Conservation (phyloP, 2,329 filamentous ascomycete species). For the Simplicillium aogashimaense region DNA sequence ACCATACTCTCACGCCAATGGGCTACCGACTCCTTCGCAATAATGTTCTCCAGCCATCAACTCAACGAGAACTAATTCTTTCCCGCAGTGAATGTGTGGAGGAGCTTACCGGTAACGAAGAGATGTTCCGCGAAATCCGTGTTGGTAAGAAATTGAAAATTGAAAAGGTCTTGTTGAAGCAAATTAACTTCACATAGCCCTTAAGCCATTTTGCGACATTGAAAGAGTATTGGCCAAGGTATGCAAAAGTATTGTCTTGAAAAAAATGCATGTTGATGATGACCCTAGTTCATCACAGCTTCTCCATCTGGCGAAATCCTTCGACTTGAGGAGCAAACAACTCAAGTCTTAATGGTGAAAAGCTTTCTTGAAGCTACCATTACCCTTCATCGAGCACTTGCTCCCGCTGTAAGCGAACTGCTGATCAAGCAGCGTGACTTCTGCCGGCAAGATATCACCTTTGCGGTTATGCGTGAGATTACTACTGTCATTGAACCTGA, state of each 20-base stretch:
- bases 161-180: too few species aligned
- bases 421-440: conserved; percentile 58
- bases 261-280: conserved; percentile 7
- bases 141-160: conserved; percentile 37
- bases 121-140: conserved; percentile 71
- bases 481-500: conserved; percentile 67
- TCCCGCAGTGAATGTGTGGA: conserved; percentile 74
- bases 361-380: conserved; percentile 63
- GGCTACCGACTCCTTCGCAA: conserved; percentile 72
- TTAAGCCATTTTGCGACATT: conserved; percentile 67
- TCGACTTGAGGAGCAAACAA: conserved; percentile 71
- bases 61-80: conserved; percentile 53
- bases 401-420: conserved; percentile 52
- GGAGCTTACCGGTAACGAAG: conserved; percentile 72
- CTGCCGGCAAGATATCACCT: conserved; percentile 54
- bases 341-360: conserved; percentile 80
- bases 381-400: conserved; percentile 58
- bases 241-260: conserved; percentile 1
- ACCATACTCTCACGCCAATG: conserved; percentile 82
- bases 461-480: conserved; percentile 55
- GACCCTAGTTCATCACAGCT: conserved; percentile 63
- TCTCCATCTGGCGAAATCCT: conserved; percentile 55
- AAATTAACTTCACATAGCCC: conserved; percentile 32
- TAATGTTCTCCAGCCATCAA: conserved; percentile 84
- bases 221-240: conserved; percentile 74